Evolutionary conservation across 1,139 yeast genomes (phyloP), one percentile per base, ranked within the genome.

Genomic region (Suhomyces bribrorum): DNA sequence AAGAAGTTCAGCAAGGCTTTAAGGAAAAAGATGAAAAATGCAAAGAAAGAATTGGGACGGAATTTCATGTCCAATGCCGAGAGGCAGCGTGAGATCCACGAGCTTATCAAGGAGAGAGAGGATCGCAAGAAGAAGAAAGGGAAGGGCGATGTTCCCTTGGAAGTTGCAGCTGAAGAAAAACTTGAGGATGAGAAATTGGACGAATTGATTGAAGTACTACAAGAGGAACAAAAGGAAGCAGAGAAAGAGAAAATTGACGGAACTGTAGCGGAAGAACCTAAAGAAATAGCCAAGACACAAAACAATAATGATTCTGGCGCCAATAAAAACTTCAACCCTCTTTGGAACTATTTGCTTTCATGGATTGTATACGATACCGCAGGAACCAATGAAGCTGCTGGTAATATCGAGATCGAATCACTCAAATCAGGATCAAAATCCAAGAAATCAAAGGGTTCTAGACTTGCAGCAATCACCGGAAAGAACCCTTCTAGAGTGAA

Each of bases 321-420:
- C 49, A 52, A 53, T 28, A 53, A 61, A 4, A 48, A 58, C n/a
- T 67, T 65, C 45, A 59, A 57, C 38, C 73, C 73, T 2, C 44
- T 57, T 5, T 69, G 75, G 74, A 65, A 61, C 41, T 64, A 63
- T 40, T 35, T 67, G 7, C 55, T 69, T 22, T 63, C 72, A 11
- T 66, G 71, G 70, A 43, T 69, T 5, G 64, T 59, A 1, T 67
- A 66, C 40, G 58, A 63, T 8, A 32, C 46, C 9, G 41, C 26
- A 8, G 42, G 27, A 7, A 30, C 38, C 7, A 29, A 31, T 14
- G 24, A 30, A 9, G 17, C 30, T 3, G 17, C 38, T 5, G 46
- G 36, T 9, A 31, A 34, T 9, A 33, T 39, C 4, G 45, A 38
- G 9, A 28, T 40, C 1, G 44, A 41, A 12, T 51, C 45, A 23